phyloP scores from a whole-genome alignment of 129 eudicot species.

The Lactuca sativa region DNA sequence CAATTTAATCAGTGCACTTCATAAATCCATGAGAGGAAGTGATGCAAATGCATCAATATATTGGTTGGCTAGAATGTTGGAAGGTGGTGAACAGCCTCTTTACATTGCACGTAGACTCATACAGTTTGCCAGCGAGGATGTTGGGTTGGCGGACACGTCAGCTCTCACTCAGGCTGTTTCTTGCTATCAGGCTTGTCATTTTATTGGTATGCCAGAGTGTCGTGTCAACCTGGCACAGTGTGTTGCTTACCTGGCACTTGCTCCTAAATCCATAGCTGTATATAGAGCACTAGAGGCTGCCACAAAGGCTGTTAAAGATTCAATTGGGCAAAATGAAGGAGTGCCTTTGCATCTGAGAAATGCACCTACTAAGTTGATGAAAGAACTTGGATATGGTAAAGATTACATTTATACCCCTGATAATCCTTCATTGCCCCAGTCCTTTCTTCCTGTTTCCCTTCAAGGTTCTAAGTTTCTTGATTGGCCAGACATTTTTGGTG shows the following conservation, averaged over 20 bases:
- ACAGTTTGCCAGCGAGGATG: constrained; percentile 81
- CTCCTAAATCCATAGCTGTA: constrained; percentile 83
- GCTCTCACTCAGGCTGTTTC: constrained; percentile 88
- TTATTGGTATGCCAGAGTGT: constrained; percentile 93
- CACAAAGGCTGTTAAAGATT: constrained; percentile 59
- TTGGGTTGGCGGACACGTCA: constrained; percentile 78
- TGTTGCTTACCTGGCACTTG: constrained; percentile 81
- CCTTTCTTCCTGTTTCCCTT: constrained; percentile 67
- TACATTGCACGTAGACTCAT: constrained; percentile 85
- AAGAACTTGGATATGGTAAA: constrained; percentile 73
- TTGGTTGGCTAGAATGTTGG: constrained; percentile 93
- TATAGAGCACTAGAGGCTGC: constrained; percentile 70
- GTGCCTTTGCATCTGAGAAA: constrained; percentile 89
- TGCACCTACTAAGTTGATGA: constrained; percentile 92
- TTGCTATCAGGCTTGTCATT: constrained; percentile 89
- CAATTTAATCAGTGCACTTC: constrained; percentile 82
- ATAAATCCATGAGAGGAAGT: constrained; percentile 90
- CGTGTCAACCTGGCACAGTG: constrained; percentile 76
- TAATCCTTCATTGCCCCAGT: constrained; percentile 53
- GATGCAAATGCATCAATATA: constrained; percentile 83
- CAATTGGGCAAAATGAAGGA: constrained; percentile 82
- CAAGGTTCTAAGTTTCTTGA: constrained; percentile 73
- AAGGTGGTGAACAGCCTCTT: constrained; percentile 90
- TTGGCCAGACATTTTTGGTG: constrained; percentile 45
- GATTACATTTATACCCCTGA: constrained; percentile 83